Evolutionary conservation across 164 flowering plant species (phyloP), one percentile per base, ranked within the genome.

Genomic region (Houttuynia cordata): DNA sequence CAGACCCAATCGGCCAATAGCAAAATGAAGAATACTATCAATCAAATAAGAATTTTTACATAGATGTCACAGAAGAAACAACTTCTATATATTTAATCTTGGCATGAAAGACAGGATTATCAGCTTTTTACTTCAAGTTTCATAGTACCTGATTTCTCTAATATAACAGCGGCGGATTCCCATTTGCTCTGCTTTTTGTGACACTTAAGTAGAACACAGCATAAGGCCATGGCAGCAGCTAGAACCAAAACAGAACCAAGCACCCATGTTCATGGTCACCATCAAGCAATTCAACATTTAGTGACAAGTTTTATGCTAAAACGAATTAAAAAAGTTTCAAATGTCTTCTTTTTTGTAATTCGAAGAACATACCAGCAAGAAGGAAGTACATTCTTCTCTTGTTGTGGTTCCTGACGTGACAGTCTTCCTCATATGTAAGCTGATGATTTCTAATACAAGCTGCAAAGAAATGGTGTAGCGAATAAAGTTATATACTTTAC

Each of bases 391-490:
- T 61, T 61, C 69, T 77, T 47, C 61, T 77, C 60, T 76, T 67
- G 51, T 60, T 59, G 50, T 64, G 75, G 24, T 54, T 68, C 53
- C 60, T 64, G 15, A 61, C 19, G 63, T 65, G 56, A 65, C 92
- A 84, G 21, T 74, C 81, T 23, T 55, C 62, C 12, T 85, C 92
- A 71, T 76, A 68, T 22, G 71, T 77, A 71, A 75, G 78, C 62
- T 49, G 64, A 56, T 85, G 85, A 53, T 77, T 77, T 65, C 70
- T 77, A 67, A 71, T 59, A 70, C 96, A 83, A 14, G 87, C 95
- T 87, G 81, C 61, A 57, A 53, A 58, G 56, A 21, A 64, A 56
- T 47, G 24, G n/a, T n/a, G n/a, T n/a, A n/a, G n/a, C n/a, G n/a
- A n/a, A n/a, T n/a, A n/a, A n/a, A n/a, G n/a, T n/a, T n/a, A n/a